Evolutionary conservation across 2,329 filamentous ascomycete genomes (phyloP).

Genomic region (Alternaria infectoria): DNA sequence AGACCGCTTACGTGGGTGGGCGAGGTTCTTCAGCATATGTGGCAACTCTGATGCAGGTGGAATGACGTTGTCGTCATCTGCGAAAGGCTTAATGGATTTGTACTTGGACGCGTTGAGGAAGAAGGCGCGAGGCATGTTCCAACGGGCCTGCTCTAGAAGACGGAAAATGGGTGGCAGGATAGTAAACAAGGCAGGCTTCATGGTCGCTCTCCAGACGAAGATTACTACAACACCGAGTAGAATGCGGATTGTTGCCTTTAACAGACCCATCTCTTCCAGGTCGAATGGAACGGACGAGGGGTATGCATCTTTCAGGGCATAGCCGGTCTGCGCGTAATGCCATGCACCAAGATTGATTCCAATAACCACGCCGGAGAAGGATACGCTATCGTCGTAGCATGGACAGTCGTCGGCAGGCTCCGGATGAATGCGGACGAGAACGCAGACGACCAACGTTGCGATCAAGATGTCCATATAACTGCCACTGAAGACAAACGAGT

Average conservation of each 20-base stretch:
- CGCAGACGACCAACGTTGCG: slow-evolving; percentile 70
- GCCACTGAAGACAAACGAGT: slow-evolving; percentile 68
- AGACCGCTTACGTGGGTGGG: slow-evolving; percentile 79
- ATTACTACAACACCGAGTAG: slow-evolving; percentile 81
- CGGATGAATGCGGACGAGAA: slow-evolving; percentile 86
- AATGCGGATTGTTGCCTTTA: slow-evolving; percentile 70
- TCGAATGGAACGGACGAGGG: slow-evolving; percentile 69
- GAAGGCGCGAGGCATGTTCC: slow-evolving; percentile 84
- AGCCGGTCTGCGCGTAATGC: slow-evolving; percentile 72
- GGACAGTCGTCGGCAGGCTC: slow-evolving; percentile 97
- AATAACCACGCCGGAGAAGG: slow-evolving; percentile 89
- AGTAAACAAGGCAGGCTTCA: slow-evolving; percentile 82
- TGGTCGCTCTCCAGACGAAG: slow-evolving; percentile 87
- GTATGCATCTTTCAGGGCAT: slow-evolving; percentile 59
- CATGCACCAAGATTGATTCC: slow-evolving; percentile 83
- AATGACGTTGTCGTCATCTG: slow-evolving; percentile 85
- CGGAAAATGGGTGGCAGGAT: slow-evolving; percentile 86
- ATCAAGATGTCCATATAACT: slow-evolving; percentile 67
- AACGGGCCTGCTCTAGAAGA: slow-evolving; percentile 77
- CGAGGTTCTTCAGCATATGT: slow-evolving; percentile 78
- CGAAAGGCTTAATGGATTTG: slow-evolving; percentile 75
- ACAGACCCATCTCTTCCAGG: slow-evolving; percentile 69
- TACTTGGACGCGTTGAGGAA: slow-evolving; percentile 93
- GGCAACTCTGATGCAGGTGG: slow-evolving; percentile 89
- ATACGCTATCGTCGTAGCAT: slow-evolving; percentile 94